A percentile compares a stretch with the other conserved stretches of the same genome.
Evolutionary conservation across 148 eudicot species (phyloP).

Genomic region (Spergularia marina): DNA sequence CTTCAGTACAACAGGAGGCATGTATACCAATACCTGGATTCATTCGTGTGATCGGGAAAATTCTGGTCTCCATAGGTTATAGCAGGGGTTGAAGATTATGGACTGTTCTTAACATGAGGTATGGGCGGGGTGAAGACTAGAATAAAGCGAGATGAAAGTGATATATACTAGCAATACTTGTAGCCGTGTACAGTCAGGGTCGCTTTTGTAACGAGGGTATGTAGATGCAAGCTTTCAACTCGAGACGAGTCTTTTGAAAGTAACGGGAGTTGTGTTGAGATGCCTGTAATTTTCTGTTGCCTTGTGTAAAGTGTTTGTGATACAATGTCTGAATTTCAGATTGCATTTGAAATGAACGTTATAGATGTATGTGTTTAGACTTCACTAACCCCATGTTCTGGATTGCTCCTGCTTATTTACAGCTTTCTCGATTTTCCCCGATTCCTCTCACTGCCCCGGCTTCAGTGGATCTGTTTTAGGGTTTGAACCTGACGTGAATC

Average conservation of each 20-base stretch:
- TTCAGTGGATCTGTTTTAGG: no score
- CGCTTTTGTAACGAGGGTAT: not conserved
- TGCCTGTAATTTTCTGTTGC: conserved; percentile 4
- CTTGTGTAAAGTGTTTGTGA: conserved; percentile 15
- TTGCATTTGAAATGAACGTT: conserved; percentile 12
- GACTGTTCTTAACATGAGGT: not conserved
- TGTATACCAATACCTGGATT: conserved; percentile 61
- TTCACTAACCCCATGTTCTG: no score
- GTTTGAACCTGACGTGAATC: not conserved
- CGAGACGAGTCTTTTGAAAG: not conserved
- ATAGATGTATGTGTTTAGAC: no score
- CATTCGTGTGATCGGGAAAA: conserved; percentile 36
- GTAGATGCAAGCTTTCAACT: not conserved
- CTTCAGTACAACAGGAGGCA: conserved; percentile 66
- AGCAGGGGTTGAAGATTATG: conserved; percentile 10
- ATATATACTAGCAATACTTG: conserved; percentile 19
- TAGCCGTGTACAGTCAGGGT: conserved; percentile 24
- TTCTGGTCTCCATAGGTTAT: not conserved
- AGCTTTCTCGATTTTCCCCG: no score
- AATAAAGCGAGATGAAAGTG: conserved; percentile 24
- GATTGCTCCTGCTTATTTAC: no score
- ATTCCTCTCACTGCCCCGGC: no score
- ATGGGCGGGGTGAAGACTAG: conserved; percentile 2
- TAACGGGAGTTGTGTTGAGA: not conserved
- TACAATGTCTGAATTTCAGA: conserved; percentile 5